These are phyloP conservation scores for Eucalyptus polybractea DNA, from an alignment of 345 rosid genomes.

Conservation along the genomic window DNA sequence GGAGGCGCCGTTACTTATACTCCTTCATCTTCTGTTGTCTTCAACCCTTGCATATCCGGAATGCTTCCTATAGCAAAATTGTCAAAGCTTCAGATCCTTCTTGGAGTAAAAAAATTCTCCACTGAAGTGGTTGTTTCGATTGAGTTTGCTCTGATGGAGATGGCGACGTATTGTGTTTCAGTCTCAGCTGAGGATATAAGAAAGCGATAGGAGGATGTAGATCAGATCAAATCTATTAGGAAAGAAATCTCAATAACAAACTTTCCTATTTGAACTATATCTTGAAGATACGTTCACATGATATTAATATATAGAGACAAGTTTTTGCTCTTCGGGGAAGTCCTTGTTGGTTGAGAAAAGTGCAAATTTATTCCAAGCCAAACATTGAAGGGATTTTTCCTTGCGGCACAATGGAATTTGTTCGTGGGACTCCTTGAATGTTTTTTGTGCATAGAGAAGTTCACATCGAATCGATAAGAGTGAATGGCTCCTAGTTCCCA, in stretches of 20 bases:
- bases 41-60: neutral
- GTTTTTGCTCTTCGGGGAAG: neutral
- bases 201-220: neutral
- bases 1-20: neutral
- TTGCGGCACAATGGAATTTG: neutral
- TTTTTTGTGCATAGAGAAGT: neutral
- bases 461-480: neutral
- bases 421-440: neutral
- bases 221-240: neutral
- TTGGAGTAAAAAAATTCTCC: neutral
- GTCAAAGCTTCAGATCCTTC: neutral
- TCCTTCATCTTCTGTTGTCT: neutral
- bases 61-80: neutral
- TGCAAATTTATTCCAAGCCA: neutral
- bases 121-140: neutral
- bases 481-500: neutral
- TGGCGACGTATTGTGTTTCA: neutral
- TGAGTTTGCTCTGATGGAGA: neutral
- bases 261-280: neutral
- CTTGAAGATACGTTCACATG: neutral
- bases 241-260: neutral
- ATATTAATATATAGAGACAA: neutral
- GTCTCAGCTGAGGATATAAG: neutral
- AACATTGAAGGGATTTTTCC: neutral
- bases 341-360: neutral